phyloP scores from a whole-genome alignment of 148 eudicot genomes.

The Chenopodium quinoa region DNA sequence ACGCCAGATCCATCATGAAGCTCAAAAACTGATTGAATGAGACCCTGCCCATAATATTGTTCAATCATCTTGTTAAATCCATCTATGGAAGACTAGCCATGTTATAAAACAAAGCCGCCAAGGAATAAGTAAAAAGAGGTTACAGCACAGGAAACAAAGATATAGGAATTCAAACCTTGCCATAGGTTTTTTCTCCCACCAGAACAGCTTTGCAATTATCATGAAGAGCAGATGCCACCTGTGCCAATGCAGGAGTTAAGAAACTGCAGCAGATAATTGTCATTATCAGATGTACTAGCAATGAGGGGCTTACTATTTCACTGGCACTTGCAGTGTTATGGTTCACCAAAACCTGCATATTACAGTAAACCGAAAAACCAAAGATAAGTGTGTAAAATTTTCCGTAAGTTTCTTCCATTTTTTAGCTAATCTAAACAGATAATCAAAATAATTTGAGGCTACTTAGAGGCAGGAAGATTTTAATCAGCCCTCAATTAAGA shows the following conservation, averaged over 20 bases:
- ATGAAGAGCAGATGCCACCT: slow-evolving; percentile 98
- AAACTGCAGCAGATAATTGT: slow-evolving; percentile 14
- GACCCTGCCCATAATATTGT: slow-evolving; percentile 47
- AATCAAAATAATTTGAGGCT: neutral
- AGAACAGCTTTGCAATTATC: slow-evolving; percentile 95
- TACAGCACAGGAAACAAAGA: neutral
- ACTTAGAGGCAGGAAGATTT: neutral
- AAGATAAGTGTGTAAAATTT: neutral
- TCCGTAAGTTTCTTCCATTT: neutral
- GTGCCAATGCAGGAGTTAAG: slow-evolving; percentile 31
- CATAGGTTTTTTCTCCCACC: slow-evolving; percentile 87
- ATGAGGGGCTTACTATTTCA: slow-evolving; percentile 70
- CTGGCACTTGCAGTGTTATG: slow-evolving; percentile 95
- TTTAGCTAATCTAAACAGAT: neutral
- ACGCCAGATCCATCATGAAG: slow-evolving; percentile 94
- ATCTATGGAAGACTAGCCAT: neutral
- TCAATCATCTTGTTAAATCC: too few species aligned
- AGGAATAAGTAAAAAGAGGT: neutral
- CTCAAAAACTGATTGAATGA: slow-evolving; percentile 95
- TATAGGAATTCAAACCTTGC: slow-evolving; percentile 56
- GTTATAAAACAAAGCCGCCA: neutral
- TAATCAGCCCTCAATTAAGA: neutral
- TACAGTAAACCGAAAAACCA: slow-evolving; percentile 1
- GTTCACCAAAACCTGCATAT: slow-evolving; percentile 86
- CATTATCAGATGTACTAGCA: neutral